Conservation (phyloP, 495 filamentous ascomycete genomes). For the Penicillium riverlandense region DNA sequence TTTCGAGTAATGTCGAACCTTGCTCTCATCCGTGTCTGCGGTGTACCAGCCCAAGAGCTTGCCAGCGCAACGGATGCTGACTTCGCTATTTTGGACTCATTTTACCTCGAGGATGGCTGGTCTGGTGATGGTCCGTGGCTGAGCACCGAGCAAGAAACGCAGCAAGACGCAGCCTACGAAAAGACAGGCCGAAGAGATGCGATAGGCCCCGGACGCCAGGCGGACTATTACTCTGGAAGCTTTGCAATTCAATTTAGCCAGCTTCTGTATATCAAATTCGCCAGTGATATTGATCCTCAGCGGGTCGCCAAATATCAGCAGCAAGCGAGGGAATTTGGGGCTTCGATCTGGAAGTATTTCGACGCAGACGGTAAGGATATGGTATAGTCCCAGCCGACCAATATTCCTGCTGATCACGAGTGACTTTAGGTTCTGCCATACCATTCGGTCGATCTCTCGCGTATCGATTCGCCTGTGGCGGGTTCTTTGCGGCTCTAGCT, state of each 20-base stretch:
- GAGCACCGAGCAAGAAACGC: slow-evolving; percentile 2
- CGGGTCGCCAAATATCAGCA: slow-evolving; percentile 56
- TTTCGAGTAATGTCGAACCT: slow-evolving; percentile 17
- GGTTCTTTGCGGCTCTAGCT: slow-evolving; percentile 65
- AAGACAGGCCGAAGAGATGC: slow-evolving; percentile 1
- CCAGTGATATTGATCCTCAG: slow-evolving; percentile 5
- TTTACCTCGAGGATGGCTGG: slow-evolving; percentile 58
- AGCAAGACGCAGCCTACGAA: slow-evolving; percentile 10
- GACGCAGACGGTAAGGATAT: slow-evolving; percentile 6
- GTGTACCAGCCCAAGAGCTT: slow-evolving; percentile 3
- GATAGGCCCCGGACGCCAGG: slow-evolving; percentile 10
- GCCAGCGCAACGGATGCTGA: slow-evolving; percentile 7
- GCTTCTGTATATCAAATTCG: slow-evolving; percentile 10
- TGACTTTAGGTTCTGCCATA: slow-evolving; percentile 25
- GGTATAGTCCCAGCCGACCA: too few relatives aligned
- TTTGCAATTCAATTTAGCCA: slow-evolving; percentile 20
- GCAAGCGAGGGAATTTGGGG: slow-evolving; percentile 52
- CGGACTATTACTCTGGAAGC: slow-evolving; percentile 19
- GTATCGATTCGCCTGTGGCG: slow-evolving; percentile 69
- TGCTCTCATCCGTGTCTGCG: slow-evolving; percentile 8
- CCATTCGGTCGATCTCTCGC: slow-evolving; percentile 69
- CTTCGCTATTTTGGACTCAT: slow-evolving; percentile 10
- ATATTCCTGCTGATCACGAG: too few relatives aligned
- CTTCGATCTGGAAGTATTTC: slow-evolving; percentile 63
- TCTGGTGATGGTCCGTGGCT: slow-evolving; percentile 65